These are phyloP conservation scores for Brassica juncea DNA, from an alignment of 345 rosid genomes.

Conservation along the genomic window DNA sequence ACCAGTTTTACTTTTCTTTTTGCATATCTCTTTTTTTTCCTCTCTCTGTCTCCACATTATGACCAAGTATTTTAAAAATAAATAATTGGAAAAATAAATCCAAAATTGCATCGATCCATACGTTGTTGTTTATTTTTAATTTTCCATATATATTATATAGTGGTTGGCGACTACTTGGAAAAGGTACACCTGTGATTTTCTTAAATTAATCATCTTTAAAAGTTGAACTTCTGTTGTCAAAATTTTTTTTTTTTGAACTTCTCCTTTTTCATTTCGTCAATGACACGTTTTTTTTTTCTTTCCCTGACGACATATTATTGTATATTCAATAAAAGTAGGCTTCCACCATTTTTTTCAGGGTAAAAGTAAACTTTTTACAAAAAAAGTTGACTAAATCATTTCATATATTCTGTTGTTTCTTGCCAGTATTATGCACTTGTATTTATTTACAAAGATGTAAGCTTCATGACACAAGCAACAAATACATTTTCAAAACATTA, in stretches of 20 bases:
- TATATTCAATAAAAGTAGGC: conserved; percentile 6
- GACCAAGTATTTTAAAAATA: neutral
- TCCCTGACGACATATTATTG: neutral
- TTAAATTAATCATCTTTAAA: neutral
- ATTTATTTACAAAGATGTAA: neutral
- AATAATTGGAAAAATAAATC: neutral
- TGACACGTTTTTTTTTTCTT: neutral
- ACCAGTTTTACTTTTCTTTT: neutral
- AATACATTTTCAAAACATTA: neutral
- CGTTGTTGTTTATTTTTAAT: conserved; percentile 4
- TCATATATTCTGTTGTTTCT: neutral
- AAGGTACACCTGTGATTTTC: conserved; percentile 8
- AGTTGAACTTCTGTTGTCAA: neutral
- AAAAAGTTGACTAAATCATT: neutral
- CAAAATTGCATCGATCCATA: conserved; percentile 7
- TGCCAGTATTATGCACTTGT: neutral
- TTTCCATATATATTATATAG: neutral
- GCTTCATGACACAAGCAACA: neutral
- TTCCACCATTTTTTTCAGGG: neutral
- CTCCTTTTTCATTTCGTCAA: neutral
- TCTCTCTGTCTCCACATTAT: neutral
- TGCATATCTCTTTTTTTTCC: neutral
- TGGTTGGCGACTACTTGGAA: conserved; percentile 35
- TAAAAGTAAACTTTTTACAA: neutral
- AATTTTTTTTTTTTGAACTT: no score